Conservation (phyloP, 805 yeast genomes). For the Cyberlindnera xishuangbannaensis region DNA sequence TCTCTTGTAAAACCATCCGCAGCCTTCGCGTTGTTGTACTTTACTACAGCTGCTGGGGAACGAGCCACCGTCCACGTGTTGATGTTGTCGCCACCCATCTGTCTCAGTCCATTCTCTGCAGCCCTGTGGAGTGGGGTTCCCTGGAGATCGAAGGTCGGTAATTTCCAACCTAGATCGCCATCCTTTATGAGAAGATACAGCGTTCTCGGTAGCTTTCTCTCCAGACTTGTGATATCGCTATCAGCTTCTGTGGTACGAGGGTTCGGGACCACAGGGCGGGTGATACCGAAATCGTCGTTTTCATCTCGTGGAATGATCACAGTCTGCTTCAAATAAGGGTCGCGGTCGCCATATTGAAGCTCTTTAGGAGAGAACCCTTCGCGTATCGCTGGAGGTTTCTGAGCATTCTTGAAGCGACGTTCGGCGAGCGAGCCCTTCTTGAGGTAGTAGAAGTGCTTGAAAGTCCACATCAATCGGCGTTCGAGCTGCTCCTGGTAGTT, state of each 20-base stretch:
- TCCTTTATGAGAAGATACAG: constrained; percentile 66
- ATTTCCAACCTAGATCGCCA: constrained; percentile 49
- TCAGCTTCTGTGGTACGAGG: constrained; percentile 79
- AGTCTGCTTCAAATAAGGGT: constrained; percentile 76
- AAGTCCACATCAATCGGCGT: constrained; percentile 94
- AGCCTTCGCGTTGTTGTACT: constrained; percentile 28
- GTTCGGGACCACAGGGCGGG: constrained; percentile 64
- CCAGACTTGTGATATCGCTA: constrained; percentile 63
- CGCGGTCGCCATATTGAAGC: constrained; percentile 76
- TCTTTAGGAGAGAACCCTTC: too few relatives aligned
- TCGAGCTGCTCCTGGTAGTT: constrained; percentile 82
- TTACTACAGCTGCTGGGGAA: constrained; percentile 72
- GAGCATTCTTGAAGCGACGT: constrained; percentile 68
- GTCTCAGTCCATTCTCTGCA: constrained; percentile 70
- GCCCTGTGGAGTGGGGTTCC: constrained; percentile 52
- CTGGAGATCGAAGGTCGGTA: constrained; percentile 63
- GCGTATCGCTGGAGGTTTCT: constrained; percentile 70
- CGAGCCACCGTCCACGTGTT: constrained; percentile 90
- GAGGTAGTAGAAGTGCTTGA: constrained; percentile 89
- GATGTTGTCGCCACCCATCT: constrained; percentile 66
- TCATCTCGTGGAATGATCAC: constrained; percentile 61
- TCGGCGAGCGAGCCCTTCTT: constrained; percentile 87
- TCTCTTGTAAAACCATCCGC: constrained; percentile 36
- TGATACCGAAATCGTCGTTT: constrained; percentile 44
- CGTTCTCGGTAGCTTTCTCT: constrained; percentile 73